Percentiles rank a stretch among this genome's conserved stretches.
phyloP scores from a whole-genome alignment of 495 filamentous ascomycete genomes.

The Aspergillus homomorphus region DNA sequence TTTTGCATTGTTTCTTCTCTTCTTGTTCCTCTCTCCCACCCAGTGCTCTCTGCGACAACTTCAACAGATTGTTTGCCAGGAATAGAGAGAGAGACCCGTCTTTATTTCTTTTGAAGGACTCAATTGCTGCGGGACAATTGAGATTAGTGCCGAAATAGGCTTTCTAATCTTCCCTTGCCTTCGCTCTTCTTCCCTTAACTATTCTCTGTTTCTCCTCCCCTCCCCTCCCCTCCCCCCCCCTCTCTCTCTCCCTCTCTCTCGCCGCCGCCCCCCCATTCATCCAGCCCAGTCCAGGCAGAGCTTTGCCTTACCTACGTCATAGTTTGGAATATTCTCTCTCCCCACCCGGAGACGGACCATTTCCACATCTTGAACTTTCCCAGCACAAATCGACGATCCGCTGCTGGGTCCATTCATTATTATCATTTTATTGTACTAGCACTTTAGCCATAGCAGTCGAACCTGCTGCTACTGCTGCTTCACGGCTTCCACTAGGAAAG shows the following conservation, averaged over 20 bases:
- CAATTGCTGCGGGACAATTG: too few species aligned
- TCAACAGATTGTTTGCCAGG: too few species aligned
- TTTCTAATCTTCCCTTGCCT: not conserved
- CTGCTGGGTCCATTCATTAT: slow-evolving; percentile 14
- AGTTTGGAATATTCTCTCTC: slow-evolving; percentile 9
- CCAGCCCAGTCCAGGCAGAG: not conserved
- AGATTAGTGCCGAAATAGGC: too few species aligned
- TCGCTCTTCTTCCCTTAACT: not conserved
- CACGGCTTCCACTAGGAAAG: slow-evolving; percentile 11
- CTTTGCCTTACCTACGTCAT: slow-evolving; percentile 37
- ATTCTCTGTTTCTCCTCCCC: not conserved
- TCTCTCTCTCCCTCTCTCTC: slow-evolving; percentile 1
- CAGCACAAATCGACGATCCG: slow-evolving; percentile 32
- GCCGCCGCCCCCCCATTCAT: not conserved
- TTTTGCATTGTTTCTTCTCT: slow-evolving; percentile 13
- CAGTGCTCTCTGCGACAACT: too few species aligned
- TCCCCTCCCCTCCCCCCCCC: not conserved
- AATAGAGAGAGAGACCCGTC: too few species aligned
- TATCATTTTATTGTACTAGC: not conserved
- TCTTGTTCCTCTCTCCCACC: slow-evolving; percentile 1
- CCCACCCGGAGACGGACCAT: slow-evolving; percentile 32
- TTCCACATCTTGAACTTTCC: slow-evolving; percentile 15
- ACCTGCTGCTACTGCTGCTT: slow-evolving; percentile 15
- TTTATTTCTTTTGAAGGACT: too few species aligned
- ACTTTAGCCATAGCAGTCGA: slow-evolving; percentile 7